These are phyloP conservation scores for Salix viminalis DNA, from an alignment of 345 rosid genomes.

Conservation along the genomic window DNA sequence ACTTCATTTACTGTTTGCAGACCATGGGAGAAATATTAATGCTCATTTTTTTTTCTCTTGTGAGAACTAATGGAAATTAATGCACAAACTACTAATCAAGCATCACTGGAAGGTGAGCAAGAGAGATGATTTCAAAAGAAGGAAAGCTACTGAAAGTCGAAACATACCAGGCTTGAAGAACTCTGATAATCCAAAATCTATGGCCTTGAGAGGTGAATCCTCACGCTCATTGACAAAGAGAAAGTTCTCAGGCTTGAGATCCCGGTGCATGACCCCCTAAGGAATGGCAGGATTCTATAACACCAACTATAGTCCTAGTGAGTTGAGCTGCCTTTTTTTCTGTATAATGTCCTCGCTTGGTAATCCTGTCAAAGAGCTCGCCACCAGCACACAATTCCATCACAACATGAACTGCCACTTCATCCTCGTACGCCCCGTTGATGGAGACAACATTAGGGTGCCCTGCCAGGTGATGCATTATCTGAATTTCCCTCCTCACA, in stretches of 20 bases:
- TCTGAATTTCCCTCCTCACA: constrained; percentile 87
- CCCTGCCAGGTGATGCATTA: constrained; percentile 79
- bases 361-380: constrained; percentile 84
- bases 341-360: constrained; percentile 69
- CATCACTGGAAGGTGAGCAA: background rate
- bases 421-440: constrained; percentile 81
- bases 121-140: background rate
- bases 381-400: constrained; percentile 94
- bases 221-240: constrained; percentile 59
- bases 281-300: constrained; percentile 70
- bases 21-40: background rate
- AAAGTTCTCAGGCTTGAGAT: constrained; percentile 87
- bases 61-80: background rate
- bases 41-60: background rate
- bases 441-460: constrained; percentile 65
- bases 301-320: constrained; percentile 64
- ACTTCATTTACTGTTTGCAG: background rate
- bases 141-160: background rate
- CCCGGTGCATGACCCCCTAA: constrained; percentile 77
- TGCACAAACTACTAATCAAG: background rate
- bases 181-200: constrained; percentile 77
- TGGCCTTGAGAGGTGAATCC: constrained; percentile 75
- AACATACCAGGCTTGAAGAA: constrained; percentile 72
- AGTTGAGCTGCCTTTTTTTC: constrained; percentile 72
- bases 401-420: constrained; percentile 79